Conservation (phyloP, 1,139 yeast genomes). For the Kodamaea arcana region DNA sequence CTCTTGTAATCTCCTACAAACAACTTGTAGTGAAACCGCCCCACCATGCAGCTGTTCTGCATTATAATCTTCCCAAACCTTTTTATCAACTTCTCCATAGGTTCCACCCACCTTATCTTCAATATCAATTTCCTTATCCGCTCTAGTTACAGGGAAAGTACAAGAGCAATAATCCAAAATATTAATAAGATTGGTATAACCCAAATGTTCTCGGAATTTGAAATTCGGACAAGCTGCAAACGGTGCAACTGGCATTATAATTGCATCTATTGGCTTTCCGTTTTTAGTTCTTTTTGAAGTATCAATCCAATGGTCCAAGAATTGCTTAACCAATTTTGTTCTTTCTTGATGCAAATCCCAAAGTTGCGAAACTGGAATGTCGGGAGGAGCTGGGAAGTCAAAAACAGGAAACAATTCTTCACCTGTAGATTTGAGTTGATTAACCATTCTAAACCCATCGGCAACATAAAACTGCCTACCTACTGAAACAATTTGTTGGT, state of each 20-base stretch:
- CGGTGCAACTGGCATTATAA: conserved; percentile 44
- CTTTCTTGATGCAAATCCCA: conserved; percentile 40
- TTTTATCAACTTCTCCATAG: conserved; percentile 7
- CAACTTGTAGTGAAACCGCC: conserved; percentile 63
- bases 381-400: conserved; percentile 27
- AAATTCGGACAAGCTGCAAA: conserved; percentile 43
- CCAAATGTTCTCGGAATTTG: conserved; percentile 28
- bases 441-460: conserved; percentile 37
- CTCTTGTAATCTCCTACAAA: conserved; percentile 55
- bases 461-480: conserved; percentile 38
- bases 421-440: conserved; percentile 32
- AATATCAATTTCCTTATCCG: conserved; percentile 40
- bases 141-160: conserved; percentile 51
- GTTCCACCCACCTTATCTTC: conserved; percentile 11
- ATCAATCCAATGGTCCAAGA: conserved; percentile 33
- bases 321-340: conserved; percentile 27
- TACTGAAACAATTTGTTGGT: conserved; percentile 32
- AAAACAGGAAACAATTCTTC: conserved; percentile 34
- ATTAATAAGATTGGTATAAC: conserved; percentile 58
- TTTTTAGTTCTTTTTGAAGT: conserved; percentile 27
- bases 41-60: conserved; percentile 55
- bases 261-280: conserved; percentile 45
- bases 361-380: conserved; percentile 24
- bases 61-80: conserved; percentile 34
- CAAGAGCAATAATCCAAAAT: conserved; percentile 56